Evolutionary conservation across 2,329 filamentous ascomycete species (phyloP), one percentile per base, ranked within the genome.

Genomic region (Cordyceps javanica): DNA sequence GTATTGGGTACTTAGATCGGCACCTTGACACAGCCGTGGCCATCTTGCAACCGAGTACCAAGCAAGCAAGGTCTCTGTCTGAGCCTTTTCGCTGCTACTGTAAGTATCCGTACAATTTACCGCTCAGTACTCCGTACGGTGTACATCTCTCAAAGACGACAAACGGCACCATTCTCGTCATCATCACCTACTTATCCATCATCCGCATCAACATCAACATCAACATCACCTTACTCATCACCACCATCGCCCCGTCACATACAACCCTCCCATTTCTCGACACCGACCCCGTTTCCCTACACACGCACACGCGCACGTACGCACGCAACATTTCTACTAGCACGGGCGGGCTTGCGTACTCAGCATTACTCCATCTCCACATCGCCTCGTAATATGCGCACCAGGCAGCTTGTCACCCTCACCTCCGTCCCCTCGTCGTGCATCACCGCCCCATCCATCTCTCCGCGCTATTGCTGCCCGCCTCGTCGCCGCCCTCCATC

Each of bases 391-490:
- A 42, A 41, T 32, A 16, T 38, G 5, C 11, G 23, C 50, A 14
- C 48, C n/a, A 21, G 25, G 9, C 48, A 1, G 5, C 13, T 42
- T 26, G 36, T 42, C 36, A 34, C 19, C 30, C 21, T 19, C 19
- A 36, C 13, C 19, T 19, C 16, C 49, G 21, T 19, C 14, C 13
- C 26, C 50, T 34, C 38, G 21, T 28, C 50, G 30, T 44, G 39
- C 34, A 53, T 53, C 50, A 53, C 34, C 50, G 38, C 50, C 50
- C 50, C 50, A 53, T 53, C 50, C 38, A 53, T 53, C 38, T 23
- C 38, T 23, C 21, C 36, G 19, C 36, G 50, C 50, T 44, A 53
- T 53, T 42, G 34, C 32, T 39, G 34, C 21, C 23, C 23, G 14
- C 19, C 23, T n/a, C 19, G 28, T 25, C 19, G 16, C 13, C 30